Percentiles rank a stretch among this genome's conserved stretches.
Conservation (phyloP, 805 yeast species). For the Nakazawaea pomicola region DNA sequence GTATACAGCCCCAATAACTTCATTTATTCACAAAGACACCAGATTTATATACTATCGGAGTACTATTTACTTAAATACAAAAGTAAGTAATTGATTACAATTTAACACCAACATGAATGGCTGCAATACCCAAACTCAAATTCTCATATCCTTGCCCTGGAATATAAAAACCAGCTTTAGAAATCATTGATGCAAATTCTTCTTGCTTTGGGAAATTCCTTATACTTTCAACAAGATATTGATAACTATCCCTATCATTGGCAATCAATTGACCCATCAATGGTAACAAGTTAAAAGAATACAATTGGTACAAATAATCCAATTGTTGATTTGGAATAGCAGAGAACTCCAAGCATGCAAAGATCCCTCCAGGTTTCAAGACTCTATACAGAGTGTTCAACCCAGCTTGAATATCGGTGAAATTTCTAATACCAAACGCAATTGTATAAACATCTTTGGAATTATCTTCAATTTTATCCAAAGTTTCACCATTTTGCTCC, state of each 20-base stretch:
- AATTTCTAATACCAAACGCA: conserved; percentile 96
- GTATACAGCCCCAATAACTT: no score
- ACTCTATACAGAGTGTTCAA: conserved; percentile 93
- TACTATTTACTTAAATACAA: background rate
- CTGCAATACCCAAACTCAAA: conserved; percentile 91
- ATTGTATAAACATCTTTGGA: conserved; percentile 95
- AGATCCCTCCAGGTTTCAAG: conserved; percentile 94
- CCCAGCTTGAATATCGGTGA: conserved; percentile 92
- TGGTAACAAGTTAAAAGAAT: conserved; percentile 85
- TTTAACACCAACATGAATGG: conserved; percentile 93
- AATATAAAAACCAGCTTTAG: conserved; percentile 89
- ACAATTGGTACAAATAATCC: conserved; percentile 76
- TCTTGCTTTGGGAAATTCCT: conserved; percentile 90
- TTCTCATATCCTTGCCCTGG: conserved; percentile 92
- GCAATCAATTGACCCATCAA: conserved; percentile 95
- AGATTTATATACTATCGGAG: no score
- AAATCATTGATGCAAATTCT: conserved; percentile 83
- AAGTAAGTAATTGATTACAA: conserved; percentile 33
- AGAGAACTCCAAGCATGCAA: conserved; percentile 93
- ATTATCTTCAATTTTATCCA: conserved; percentile 78
- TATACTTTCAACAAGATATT: conserved; percentile 92
- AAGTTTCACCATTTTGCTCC: conserved; percentile 88
- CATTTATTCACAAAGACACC: no score
- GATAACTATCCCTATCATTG: conserved; percentile 93
- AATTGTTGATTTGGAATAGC: conserved; percentile 79